Percentiles rank a stretch among this genome's conserved stretches.
These are phyloP conservation scores for Oryza meridionalis DNA, from an alignment of 176 grass and related monocot species.

Conservation along the genomic window DNA sequence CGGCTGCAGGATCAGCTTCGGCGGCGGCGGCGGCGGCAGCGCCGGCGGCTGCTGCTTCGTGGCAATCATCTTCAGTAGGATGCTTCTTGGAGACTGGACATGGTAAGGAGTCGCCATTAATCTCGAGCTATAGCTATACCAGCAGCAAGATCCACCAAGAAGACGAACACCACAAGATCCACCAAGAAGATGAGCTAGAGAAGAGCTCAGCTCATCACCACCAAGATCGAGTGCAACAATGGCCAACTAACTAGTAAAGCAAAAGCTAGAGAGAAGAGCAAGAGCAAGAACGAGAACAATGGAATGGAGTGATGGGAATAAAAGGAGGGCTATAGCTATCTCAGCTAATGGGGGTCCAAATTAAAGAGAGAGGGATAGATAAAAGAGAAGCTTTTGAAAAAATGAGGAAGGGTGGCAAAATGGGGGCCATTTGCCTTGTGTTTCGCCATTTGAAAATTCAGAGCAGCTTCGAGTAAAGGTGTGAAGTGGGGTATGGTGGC, in stretches of 20 bases:
- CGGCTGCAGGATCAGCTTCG: constrained; percentile 57
- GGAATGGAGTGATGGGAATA: constrained; percentile 57
- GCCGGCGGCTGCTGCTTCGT: constrained; percentile 40
- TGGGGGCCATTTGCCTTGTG: constrained; percentile 45
- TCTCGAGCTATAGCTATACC: neutral
- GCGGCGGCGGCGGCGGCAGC: neutral
- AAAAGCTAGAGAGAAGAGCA: constrained; percentile 15
- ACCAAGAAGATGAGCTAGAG: constrained; percentile 35
- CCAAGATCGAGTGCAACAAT: neutral
- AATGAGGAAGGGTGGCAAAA: neutral
- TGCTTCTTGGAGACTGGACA: constrained; percentile 44
- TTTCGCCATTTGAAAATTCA: constrained; percentile 42
- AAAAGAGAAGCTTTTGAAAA: constrained; percentile 57
- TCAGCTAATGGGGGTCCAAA: constrained; percentile 40
- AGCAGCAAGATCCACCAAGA: constrained; percentile 32
- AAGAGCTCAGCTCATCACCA: constrained; percentile 1
- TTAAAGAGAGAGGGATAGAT: constrained; percentile 29
- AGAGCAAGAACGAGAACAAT: constrained; percentile 34
- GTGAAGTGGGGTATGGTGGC: constrained; percentile 27
- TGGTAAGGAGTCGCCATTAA: constrained; percentile 54
- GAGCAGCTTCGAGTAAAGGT: constrained; percentile 53
- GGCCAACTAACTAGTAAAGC: constrained; percentile 37
- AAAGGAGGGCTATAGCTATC: constrained; percentile 41
- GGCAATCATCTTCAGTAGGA: constrained; percentile 27
- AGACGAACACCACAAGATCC: constrained; percentile 4